Conservation (phyloP, 805 yeast genomes). For the Candida manassasensis region DNA sequence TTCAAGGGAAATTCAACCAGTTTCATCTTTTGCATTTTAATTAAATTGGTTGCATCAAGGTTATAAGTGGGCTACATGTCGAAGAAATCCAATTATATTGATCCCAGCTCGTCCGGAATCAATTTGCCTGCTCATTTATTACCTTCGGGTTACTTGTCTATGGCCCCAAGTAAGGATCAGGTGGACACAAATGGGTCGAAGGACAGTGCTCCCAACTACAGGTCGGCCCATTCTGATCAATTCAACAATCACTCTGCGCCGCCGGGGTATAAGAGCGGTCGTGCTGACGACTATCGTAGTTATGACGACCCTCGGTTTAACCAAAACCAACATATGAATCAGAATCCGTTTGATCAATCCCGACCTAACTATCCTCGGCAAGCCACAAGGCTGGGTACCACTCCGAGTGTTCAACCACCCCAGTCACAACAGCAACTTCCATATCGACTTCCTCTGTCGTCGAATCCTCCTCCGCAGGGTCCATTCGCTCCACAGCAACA, state of each 20-base stretch:
- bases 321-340: conserved; percentile 12
- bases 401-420: conserved; percentile 2
- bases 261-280: conserved; percentile 3
- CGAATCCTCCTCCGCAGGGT: conserved; percentile 2
- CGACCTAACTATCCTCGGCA: conserved; percentile 8
- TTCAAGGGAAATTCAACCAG: no score
- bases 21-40: no score
- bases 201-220: neutral
- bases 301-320: conserved; percentile 6
- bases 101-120: conserved; percentile 6
- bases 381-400: conserved; percentile 1
- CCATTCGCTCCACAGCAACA: conserved; percentile 4
- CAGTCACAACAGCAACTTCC: conserved; percentile 9
- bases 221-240: neutral
- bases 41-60: no score
- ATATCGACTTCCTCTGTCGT: conserved; percentile 3
- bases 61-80: neutral
- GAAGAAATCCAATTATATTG: conserved; percentile 1
- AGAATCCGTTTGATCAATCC: conserved; percentile 13
- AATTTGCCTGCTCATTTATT: conserved; percentile 22
- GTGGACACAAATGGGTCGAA: neutral
- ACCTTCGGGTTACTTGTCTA: conserved; percentile 14
- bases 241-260: neutral
- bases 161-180: conserved; percentile 8
- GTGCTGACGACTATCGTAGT: neutral